Evolutionary conservation across 1,284 basidiomycete species (phyloP).

Genomic region (Spongispora temasekensis): DNA sequence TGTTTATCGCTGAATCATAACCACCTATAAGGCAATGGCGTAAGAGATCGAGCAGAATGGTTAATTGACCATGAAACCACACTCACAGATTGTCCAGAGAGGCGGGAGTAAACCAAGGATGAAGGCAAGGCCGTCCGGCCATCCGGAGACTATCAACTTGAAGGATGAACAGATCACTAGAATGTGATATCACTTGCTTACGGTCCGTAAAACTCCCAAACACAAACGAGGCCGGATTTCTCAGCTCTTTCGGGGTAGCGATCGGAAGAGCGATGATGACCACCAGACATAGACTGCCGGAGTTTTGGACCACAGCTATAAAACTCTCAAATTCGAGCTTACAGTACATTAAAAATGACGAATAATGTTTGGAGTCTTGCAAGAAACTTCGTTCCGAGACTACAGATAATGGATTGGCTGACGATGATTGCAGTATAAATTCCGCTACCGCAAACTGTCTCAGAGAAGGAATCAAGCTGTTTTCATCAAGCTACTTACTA

Average conservation of each 20-base stretch:
- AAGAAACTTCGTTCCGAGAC: constrained; percentile 41
- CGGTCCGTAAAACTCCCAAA: constrained; percentile 40
- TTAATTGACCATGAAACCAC: not conserved
- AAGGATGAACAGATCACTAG: not conserved
- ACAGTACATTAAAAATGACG: constrained; percentile 36
- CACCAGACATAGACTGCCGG: constrained; percentile 39
- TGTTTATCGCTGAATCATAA: not conserved
- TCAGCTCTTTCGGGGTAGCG: constrained; percentile 44
- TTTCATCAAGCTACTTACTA: constrained; percentile 24
- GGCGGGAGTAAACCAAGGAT: constrained; percentile 51
- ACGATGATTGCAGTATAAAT: constrained; percentile 36
- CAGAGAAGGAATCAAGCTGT: not conserved
- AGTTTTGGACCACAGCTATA: not conserved
- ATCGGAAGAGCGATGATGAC: constrained; percentile 51
- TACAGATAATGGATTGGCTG: constrained; percentile 40
- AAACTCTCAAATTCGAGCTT: constrained; percentile 8
- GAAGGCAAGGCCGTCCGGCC: constrained; percentile 50
- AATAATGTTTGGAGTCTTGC: constrained; percentile 37
- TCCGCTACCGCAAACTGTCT: constrained; percentile 24
- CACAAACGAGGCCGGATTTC: constrained; percentile 44
- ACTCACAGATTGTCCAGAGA: constrained; percentile 45
- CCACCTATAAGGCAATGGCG: not conserved
- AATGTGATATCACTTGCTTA: constrained; percentile 13
- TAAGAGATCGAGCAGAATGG: not conserved
- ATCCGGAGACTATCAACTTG: constrained; percentile 49